Evolutionary conservation across 164 flowering plant genomes (phyloP).

Genomic region (Saururus chinensis): DNA sequence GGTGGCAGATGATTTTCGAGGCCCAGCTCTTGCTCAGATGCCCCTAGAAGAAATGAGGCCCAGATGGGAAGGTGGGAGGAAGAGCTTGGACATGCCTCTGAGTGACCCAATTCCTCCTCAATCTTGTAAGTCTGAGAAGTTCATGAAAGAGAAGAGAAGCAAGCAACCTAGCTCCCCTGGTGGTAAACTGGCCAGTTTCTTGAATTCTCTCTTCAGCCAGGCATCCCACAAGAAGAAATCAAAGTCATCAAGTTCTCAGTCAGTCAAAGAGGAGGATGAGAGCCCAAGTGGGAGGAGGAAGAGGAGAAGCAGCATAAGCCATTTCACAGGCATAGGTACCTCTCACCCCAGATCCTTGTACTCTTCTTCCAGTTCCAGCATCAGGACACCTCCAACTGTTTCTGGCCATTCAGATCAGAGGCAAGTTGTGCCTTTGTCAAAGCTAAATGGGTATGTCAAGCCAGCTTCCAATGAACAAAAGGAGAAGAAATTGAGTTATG

Average conservation of each 20-base stretch:
- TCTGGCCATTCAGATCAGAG: constrained; percentile 28
- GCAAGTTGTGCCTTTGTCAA: constrained; percentile 15
- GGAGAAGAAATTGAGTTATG: constrained; percentile 6
- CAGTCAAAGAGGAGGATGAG: constrained; percentile 44
- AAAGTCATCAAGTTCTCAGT: constrained; percentile 21
- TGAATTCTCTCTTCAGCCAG: constrained; percentile 27
- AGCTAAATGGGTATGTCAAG: constrained; percentile 13
- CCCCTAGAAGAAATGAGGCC: constrained; percentile 11
- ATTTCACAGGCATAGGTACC: constrained; percentile 11
- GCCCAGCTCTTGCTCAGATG: constrained; percentile 11
- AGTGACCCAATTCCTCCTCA: constrained; percentile 17
- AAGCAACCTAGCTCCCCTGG: constrained; percentile 92
- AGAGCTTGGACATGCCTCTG: constrained; percentile 51
- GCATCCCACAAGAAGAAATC: constrained; percentile 67
- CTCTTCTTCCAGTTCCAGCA: constrained; percentile 36
- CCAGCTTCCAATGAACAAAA: too few relatives aligned
- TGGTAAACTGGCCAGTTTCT: constrained; percentile 24
- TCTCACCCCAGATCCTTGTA: constrained; percentile 11
- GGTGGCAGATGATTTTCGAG: constrained; percentile 11
- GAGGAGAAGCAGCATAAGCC: constrained; percentile 33
- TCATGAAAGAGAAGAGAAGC: constrained; percentile 29
- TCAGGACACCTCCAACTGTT: constrained; percentile 50
- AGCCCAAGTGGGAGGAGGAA: constrained; percentile 41
- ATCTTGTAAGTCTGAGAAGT: constrained; percentile 14
- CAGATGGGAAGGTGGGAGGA: constrained; percentile 29